Evolutionary conservation across 202 grass and related monocot genomes (phyloP).

Genomic region (Tripidium arundinaceum): DNA sequence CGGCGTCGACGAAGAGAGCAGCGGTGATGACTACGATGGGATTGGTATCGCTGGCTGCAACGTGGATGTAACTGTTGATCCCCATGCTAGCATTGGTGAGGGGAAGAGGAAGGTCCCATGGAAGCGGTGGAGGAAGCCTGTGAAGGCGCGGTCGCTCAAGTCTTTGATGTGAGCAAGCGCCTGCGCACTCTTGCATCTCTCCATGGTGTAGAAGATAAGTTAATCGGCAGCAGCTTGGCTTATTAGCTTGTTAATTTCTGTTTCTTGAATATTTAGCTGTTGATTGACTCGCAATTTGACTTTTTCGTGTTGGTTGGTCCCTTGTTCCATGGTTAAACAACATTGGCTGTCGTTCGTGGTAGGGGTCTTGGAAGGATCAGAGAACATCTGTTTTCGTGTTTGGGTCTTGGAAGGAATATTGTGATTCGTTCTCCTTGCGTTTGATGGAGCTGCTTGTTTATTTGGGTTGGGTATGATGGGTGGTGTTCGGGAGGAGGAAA

Average conservation of each 20-base stretch:
- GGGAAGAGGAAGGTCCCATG: constrained; percentile 10
- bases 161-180: constrained; percentile 52
- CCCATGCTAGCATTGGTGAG: neutral
- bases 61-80: neutral
- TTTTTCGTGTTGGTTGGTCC: neutral
- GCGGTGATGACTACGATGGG: constrained; percentile 26
- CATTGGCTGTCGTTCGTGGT: too few species aligned
- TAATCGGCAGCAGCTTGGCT: neutral
- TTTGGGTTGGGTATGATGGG: neutral
- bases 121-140: constrained; percentile 70
- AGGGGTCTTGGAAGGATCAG: neutral
- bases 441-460: neutral
- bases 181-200: neutral
- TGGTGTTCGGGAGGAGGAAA: neutral
- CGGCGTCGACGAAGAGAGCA: constrained; percentile 42
- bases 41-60: neutral
- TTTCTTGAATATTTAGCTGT: neutral
- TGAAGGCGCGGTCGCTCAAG: constrained; percentile 77
- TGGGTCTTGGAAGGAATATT: neutral
- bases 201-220: neutral
- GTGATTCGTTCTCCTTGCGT: neutral
- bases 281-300: neutral
- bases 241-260: neutral
- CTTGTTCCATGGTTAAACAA: too few species aligned
- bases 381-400: neutral